Conservation (phyloP, 768 basidiomycete genomes). For the Pisolithus orientalis region DNA sequence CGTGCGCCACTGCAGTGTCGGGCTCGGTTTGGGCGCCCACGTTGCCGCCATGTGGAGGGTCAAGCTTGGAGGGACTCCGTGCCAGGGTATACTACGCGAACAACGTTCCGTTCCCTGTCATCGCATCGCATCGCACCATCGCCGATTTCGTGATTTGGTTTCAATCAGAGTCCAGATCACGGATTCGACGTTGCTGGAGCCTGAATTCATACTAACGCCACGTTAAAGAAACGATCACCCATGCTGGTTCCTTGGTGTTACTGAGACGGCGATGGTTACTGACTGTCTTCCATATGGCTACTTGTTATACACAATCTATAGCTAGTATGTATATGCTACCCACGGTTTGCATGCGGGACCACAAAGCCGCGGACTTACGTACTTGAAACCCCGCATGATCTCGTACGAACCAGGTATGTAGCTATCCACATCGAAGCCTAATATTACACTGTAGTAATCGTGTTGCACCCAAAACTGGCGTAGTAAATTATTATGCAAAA, state of each 20-base stretch:
- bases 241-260: no score
- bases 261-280: no score
- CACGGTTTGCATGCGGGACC: neutral
- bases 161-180: neutral
- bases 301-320: no score
- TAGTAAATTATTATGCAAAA: neutral
- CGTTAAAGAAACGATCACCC: no score
- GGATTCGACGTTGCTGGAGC: neutral
- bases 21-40: no score
- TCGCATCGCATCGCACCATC: neutral
- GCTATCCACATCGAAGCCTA: neutral
- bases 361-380: neutral
- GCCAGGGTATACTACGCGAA: no score
- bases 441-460: neutral
- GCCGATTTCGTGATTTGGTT: neutral
- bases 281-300: no score
- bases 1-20: neutral
- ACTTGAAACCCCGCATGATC: neutral
- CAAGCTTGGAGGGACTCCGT: no score
- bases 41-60: no score
- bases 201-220: neutral
- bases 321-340: no score
- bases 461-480: neutral
- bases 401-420: neutral
- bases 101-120: neutral